phyloP scores from a whole-genome alignment of 164 flowering plant genomes.

The Macadamia tetraphylla region DNA sequence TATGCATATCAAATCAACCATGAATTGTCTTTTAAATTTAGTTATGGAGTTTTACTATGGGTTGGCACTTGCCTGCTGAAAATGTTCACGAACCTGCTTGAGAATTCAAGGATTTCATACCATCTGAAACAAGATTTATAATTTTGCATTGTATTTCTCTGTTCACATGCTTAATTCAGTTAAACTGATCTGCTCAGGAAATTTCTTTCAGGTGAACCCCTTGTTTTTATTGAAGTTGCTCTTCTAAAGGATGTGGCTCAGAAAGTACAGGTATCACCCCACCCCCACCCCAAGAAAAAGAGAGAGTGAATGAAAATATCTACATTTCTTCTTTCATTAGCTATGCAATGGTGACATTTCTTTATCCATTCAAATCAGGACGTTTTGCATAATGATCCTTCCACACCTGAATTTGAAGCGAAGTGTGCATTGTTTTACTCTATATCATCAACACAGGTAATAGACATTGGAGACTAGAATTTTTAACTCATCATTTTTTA shows the following conservation, averaged over 20 bases:
- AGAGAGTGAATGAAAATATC: neutral
- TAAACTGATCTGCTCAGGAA: neutral
- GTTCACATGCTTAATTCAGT: neutral
- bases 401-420: constrained; percentile 73
- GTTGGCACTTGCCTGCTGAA: neutral
- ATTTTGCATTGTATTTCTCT: neutral
- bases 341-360: neutral
- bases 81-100: neutral
- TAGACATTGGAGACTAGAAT: neutral
- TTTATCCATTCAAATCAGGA: constrained; percentile 43
- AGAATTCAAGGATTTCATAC: neutral
- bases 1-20: too few relatives aligned
- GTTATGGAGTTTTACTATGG: neutral
- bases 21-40: too few relatives aligned
- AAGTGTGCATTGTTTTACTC: constrained; percentile 90
- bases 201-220: constrained; percentile 72
- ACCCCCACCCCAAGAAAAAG: neutral
- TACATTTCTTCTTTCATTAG: neutral
- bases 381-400: constrained; percentile 87
- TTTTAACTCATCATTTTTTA: too few relatives aligned
- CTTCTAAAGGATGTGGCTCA: constrained; percentile 74
- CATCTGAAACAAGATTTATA: neutral
- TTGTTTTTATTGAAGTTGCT: constrained; percentile 95
- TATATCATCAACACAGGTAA: constrained; percentile 91
- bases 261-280: constrained; percentile 60